phyloP scores from a whole-genome alignment of 345 rosid species.

The Euphorbia tirucalli region DNA sequence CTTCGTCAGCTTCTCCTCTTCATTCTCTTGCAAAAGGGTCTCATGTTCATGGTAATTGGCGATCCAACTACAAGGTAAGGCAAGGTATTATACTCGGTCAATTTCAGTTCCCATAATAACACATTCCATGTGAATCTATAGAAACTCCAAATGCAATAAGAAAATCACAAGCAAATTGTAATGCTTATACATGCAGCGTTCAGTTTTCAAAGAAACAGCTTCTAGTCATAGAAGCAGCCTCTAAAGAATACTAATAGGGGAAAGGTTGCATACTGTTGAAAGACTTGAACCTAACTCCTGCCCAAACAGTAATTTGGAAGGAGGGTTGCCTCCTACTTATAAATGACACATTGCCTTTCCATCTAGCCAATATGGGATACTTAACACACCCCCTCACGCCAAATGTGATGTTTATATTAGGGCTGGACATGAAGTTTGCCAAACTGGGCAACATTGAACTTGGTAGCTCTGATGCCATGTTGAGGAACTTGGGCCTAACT shows the following conservation, averaged over 20 bases:
- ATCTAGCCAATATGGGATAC: neutral
- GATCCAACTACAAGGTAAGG: slow-evolving; percentile 62
- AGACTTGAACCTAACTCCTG: neutral
- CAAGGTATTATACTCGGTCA: slow-evolving; percentile 4
- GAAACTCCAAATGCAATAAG: neutral
- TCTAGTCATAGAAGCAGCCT: neutral
- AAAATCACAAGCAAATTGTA: neutral
- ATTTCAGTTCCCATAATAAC: neutral
- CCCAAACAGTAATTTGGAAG: neutral
- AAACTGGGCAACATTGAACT: neutral
- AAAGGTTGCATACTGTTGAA: neutral
- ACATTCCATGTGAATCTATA: neutral
- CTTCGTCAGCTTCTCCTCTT: slow-evolving; percentile 92
- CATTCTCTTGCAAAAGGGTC: slow-evolving; percentile 97
- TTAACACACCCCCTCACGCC: neutral
- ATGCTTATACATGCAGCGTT: neutral
- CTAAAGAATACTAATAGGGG: neutral
- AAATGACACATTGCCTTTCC: neutral
- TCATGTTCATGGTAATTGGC: slow-evolving; percentile 93
- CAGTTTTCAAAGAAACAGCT: neutral
- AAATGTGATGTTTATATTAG: neutral
- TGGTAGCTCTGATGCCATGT: neutral
- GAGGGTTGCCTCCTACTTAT: no score
- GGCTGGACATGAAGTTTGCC: neutral
- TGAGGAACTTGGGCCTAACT: neutral